Conservation (phyloP, 305 asterid species). For the Fraxinus albicans region DNA sequence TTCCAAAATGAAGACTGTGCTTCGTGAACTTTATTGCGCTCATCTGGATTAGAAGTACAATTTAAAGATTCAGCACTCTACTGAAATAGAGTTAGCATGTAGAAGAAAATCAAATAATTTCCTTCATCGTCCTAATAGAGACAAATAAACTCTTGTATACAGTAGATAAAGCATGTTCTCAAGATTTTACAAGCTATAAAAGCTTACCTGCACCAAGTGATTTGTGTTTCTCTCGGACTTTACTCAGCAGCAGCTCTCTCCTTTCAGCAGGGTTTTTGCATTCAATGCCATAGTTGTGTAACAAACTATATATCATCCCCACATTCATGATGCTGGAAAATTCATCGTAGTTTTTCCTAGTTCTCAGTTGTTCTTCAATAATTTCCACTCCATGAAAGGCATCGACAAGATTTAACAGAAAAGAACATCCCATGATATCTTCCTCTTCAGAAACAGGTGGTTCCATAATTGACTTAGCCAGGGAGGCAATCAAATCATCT, state of each 20-base stretch:
- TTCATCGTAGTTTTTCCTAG: slow-evolving; percentile 67
- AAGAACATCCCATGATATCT: slow-evolving; percentile 79
- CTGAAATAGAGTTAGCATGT: slow-evolving; percentile 6
- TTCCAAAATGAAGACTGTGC: slow-evolving; percentile 97
- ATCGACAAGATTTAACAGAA: slow-evolving; percentile 79
- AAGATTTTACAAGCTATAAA: slow-evolving; percentile 19
- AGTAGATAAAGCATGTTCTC: slow-evolving; percentile 18
- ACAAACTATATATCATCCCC: slow-evolving; percentile 84
- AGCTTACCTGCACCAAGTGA: slow-evolving; percentile 70
- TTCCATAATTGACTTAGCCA: slow-evolving; percentile 84
- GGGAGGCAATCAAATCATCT: slow-evolving; percentile 73
- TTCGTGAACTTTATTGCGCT: slow-evolving; percentile 66
- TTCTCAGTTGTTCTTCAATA: slow-evolving; percentile 75
- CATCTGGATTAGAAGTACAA: slow-evolving; percentile 51
- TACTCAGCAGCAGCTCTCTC: slow-evolving; percentile 70
- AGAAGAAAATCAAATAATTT: slow-evolving; percentile 1
- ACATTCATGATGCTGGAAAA: slow-evolving; percentile 82
- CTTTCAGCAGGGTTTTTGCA: slow-evolving; percentile 78
- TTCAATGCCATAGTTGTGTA: slow-evolving; percentile 73
- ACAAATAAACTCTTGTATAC: slow-evolving; percentile 21
- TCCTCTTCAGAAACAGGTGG: slow-evolving; percentile 84
- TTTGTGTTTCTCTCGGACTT: slow-evolving; percentile 66
- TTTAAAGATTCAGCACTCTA: slow-evolving; percentile 20
- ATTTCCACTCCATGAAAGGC: slow-evolving; percentile 83
- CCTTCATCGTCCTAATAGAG: slow-evolving; percentile 5